phyloP scores from a whole-genome alignment of 2,329 filamentous ascomycete genomes.

The Cryphonectria naterciae region DNA sequence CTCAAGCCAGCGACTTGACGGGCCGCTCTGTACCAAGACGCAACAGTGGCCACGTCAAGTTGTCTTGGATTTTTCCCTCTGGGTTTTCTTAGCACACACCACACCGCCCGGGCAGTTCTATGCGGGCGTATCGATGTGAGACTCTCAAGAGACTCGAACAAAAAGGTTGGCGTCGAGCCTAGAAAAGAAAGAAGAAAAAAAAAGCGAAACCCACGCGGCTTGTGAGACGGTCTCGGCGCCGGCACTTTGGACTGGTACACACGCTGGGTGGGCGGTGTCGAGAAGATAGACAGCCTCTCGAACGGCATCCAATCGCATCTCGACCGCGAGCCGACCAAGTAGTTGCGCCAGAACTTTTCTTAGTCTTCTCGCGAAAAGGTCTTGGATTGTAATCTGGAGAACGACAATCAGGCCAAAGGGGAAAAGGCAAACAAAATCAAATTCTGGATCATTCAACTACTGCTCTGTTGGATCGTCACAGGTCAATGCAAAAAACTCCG shows the following conservation, averaged over 20 bases:
- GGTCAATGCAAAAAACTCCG: background rate
- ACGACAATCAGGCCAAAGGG: background rate
- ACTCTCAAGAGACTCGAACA: background rate
- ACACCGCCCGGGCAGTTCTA: background rate
- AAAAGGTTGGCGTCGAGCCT: background rate
- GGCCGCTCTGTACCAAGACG: background rate
- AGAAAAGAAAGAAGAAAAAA: background rate
- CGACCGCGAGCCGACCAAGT: background rate
- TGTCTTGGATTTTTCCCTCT: background rate
- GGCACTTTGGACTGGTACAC: background rate
- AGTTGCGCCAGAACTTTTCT: background rate
- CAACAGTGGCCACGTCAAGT: conserved; percentile 1
- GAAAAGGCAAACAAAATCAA: background rate
- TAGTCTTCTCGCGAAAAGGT: background rate
- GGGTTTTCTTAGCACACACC: background rate
- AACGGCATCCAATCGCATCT: conserved; percentile 3
- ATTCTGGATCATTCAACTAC: background rate
- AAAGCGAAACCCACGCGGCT: background rate
- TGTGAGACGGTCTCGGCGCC: conserved; percentile 1
- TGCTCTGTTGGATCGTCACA: background rate
- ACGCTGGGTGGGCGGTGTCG: background rate
- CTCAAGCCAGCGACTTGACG: background rate
- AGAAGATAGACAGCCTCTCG: background rate
- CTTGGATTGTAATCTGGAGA: background rate
- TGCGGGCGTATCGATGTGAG: background rate